Percentiles rank a stretch among this genome's conserved stretches.
Conservation (phyloP, 352 stramenopile genomes). For the Pythium inflatum region DNA sequence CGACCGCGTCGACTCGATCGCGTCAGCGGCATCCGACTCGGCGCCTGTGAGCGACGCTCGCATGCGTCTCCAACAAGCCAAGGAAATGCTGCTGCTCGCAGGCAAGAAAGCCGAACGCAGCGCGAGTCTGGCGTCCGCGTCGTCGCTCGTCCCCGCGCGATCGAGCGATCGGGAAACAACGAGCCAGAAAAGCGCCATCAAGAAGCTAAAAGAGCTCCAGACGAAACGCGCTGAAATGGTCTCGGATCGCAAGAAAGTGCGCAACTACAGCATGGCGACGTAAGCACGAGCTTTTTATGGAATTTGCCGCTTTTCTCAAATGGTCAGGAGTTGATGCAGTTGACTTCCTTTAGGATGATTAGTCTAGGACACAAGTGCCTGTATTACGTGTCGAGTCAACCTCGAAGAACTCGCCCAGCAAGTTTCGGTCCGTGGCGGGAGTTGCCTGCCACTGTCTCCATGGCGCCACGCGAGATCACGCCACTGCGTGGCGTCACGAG, state of each 20-base stretch:
- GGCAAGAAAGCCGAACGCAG: slow-evolving; percentile 55
- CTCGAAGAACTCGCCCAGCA: no score
- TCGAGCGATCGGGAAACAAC: slow-evolving; percentile 61
- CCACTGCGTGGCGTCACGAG: slow-evolving; percentile 17
- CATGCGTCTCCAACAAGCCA: slow-evolving; percentile 69
- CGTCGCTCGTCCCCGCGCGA: slow-evolving; percentile 33
- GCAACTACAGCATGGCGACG: slow-evolving; percentile 74
- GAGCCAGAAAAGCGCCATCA: slow-evolving; percentile 63
- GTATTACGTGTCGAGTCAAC: no score
- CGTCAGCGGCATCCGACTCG: slow-evolving; percentile 21
- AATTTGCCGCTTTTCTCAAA: no score
- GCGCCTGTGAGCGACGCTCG: slow-evolving; percentile 62
- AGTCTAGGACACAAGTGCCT: no score
- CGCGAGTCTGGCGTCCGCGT: slow-evolving; percentile 42
- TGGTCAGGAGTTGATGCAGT: no score
- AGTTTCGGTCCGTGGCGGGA: no score
- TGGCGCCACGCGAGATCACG: slow-evolving; percentile 26
- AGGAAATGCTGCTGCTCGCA: slow-evolving; percentile 72
- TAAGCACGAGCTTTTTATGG: no score
- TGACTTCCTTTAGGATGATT: no score
- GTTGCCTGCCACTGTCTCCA: no score
- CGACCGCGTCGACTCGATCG: slow-evolving; percentile 34
- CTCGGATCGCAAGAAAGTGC: slow-evolving; percentile 74
- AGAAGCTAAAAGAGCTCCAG: slow-evolving; percentile 76
- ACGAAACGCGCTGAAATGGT: slow-evolving; percentile 76